Evolutionary conservation across 2,329 filamentous ascomycete genomes (phyloP).

Genomic region (Monilinia vaccinii-corymbosi): DNA sequence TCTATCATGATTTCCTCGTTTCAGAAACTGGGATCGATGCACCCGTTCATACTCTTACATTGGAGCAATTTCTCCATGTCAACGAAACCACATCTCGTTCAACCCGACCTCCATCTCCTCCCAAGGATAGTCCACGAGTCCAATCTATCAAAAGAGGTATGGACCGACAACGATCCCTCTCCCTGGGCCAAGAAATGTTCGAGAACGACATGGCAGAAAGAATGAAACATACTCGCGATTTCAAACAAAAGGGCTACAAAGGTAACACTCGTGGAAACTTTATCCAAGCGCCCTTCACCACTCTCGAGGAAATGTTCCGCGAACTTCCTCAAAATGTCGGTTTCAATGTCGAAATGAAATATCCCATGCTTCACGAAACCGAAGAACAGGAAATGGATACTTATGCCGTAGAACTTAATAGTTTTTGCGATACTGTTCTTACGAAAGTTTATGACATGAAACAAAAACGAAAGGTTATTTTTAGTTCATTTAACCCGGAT

Average conservation of each 20-base stretch:
- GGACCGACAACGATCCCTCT: slow-evolving; percentile 30
- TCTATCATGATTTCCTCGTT: slow-evolving; percentile 97
- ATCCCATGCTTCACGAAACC: slow-evolving; percentile 93
- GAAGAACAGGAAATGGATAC: slow-evolving; percentile 96
- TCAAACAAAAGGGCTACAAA: slow-evolving; percentile 92
- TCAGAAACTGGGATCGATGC: slow-evolving; percentile 97
- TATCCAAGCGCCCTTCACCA: slow-evolving; percentile 93
- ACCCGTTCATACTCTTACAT: slow-evolving; percentile 85
- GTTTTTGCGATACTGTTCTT: slow-evolving; percentile 90
- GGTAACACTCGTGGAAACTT: slow-evolving; percentile 89
- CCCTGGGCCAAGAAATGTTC: slow-evolving; percentile 22
- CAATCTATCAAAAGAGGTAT: slow-evolving; percentile 19
- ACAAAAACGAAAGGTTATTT: slow-evolving; percentile 81
- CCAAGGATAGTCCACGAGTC: slow-evolving; percentile 21
- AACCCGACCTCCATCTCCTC: slow-evolving; percentile 40
- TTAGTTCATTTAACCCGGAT: slow-evolving; percentile 95
- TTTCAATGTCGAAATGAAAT: slow-evolving; percentile 99
- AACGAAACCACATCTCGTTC: slow-evolving; percentile 39
- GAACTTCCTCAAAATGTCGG: slow-evolving; percentile 74
- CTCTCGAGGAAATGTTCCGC: slow-evolving; percentile 84
- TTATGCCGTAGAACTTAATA: slow-evolving; percentile 91
- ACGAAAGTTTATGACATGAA: slow-evolving; percentile 82
- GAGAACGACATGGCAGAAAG: slow-evolving; percentile 52
- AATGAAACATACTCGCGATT: slow-evolving; percentile 96
- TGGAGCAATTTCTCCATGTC: slow-evolving; percentile 92